phyloP scores from a whole-genome alignment of 352 stramenopile species.

The Pythium guiyangense region DNA sequence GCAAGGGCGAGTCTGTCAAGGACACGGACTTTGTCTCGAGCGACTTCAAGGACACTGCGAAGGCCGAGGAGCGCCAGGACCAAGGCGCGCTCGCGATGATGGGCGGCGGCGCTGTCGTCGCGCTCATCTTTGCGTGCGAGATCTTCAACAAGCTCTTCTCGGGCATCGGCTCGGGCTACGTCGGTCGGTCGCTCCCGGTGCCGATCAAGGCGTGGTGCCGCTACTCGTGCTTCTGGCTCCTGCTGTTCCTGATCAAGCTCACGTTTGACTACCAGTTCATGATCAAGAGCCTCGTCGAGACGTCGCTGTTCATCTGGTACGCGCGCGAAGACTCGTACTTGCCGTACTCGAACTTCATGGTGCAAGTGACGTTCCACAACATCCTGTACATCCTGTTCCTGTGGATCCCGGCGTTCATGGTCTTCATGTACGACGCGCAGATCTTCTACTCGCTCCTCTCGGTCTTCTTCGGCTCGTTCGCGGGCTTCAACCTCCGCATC shows the following conservation, averaged over 20 bases:
- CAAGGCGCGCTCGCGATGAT: constrained; percentile 58
- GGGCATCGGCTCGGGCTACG: constrained; percentile 62
- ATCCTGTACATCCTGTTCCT: constrained; percentile 81
- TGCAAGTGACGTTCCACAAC: constrained; percentile 82
- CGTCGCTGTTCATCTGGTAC: constrained; percentile 84
- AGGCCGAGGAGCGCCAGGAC: constrained; percentile 39
- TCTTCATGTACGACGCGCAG: constrained; percentile 86
- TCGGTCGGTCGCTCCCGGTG: constrained; percentile 71
- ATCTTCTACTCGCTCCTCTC: constrained; percentile 84
- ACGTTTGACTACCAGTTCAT: constrained; percentile 87
- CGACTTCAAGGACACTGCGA: constrained; percentile 9
- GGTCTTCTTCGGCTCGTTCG: constrained; percentile 76
- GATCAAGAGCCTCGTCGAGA: constrained; percentile 81
- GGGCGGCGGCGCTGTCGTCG: constrained; percentile 41
- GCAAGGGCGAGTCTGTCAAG: constrained; percentile 18
- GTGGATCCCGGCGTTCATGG: constrained; percentile 78
- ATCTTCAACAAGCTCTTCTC: constrained; percentile 72
- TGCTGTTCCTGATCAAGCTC: constrained; percentile 71
- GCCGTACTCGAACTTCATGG: constrained; percentile 79
- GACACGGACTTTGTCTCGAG: constrained; percentile 2
- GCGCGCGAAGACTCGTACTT: constrained; percentile 65
- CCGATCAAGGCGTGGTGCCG: constrained; percentile 63
- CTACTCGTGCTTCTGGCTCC: constrained; percentile 82
- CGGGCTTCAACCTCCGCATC: constrained; percentile 82
- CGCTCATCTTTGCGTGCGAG: constrained; percentile 53